Percentiles rank a stretch among this genome's conserved stretches.
Conservation (phyloP, 2,329 filamentous ascomycete species). For the Lecanicillium sp. region DNA sequence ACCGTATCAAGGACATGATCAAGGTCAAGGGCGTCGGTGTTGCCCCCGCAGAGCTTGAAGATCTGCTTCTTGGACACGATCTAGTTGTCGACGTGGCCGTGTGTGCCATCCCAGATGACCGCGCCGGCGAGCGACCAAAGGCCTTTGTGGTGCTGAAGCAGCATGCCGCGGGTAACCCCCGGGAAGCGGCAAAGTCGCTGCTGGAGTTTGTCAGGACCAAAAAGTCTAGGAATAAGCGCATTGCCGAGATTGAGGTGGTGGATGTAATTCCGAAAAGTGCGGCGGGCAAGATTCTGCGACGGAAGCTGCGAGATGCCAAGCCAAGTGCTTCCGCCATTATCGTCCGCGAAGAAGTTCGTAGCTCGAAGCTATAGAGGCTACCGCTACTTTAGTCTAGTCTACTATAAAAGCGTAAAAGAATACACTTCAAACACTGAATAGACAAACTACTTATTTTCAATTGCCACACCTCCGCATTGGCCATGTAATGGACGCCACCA, state of each 20-base stretch:
- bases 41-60: constrained; percentile 57
- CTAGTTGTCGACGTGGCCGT: constrained; percentile 51
- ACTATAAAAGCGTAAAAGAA: too few species aligned
- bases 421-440: too few species aligned
- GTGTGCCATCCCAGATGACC: constrained; percentile 44
- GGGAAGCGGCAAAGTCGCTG: constrained; percentile 27
- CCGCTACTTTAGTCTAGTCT: too few species aligned
- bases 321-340: constrained; percentile 4
- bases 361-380: constrained; percentile 6
- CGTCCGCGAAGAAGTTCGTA: constrained; percentile 2
- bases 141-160: constrained; percentile 44
- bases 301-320: constrained; percentile 35
- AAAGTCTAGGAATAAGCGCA: constrained; percentile 47
- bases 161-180: constrained; percentile 5
- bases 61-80: constrained; percentile 48
- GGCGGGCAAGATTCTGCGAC: constrained; percentile 52
- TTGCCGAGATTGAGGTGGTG: constrained; percentile 44
- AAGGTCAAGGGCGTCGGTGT: constrained; percentile 59
- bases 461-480: too few species aligned
- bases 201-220: constrained; percentile 43
- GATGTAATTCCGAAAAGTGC: constrained; percentile 52
- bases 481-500: too few species aligned
- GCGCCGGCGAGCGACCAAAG: constrained; percentile 48
- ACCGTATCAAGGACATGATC: constrained; percentile 61
- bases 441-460: too few species aligned